Evolutionary conservation across 805 yeast genomes (phyloP).

Genomic region (Cyberlindnera xylosilytica): DNA sequence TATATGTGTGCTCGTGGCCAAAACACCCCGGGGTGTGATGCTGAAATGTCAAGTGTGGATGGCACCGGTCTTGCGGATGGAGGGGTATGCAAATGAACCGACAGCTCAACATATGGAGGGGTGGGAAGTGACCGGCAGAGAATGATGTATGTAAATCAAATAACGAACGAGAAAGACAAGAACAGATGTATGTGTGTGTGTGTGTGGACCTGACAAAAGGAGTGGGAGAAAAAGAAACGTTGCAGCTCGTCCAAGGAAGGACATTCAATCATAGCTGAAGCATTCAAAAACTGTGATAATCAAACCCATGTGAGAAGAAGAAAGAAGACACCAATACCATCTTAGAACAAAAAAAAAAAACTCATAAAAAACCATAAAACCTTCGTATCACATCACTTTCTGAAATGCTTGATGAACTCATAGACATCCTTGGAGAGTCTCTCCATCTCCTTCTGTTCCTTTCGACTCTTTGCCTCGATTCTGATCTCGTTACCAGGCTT

Average conservation of each 20-base stretch:
- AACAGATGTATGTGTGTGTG: background rate
- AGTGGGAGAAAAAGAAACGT: background rate
- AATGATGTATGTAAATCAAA: too few relatives aligned
- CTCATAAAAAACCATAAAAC: background rate
- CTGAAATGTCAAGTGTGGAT: too few relatives aligned
- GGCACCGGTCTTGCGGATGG: too few relatives aligned
- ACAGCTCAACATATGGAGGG: too few relatives aligned
- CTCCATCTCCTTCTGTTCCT: constrained; percentile 24
- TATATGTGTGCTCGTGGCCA: too few relatives aligned
- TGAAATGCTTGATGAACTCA: constrained; percentile 24
- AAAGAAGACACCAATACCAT: background rate
- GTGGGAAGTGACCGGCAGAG: too few relatives aligned
- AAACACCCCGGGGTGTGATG: too few relatives aligned
- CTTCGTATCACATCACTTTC: constrained; percentile 6
- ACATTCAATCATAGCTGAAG: too few relatives aligned
- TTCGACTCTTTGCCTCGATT: constrained; percentile 22
- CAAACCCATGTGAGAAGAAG: background rate
- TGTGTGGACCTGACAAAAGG: background rate
- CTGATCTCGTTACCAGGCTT: constrained; percentile 27
- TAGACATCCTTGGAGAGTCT: constrained; percentile 19
- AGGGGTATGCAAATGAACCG: too few relatives aligned
- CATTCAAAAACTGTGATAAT: background rate
- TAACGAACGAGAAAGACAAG: too few relatives aligned
- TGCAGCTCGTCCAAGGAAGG: background rate
- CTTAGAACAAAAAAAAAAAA: background rate